These are phyloP conservation scores for Diplocarpon rosae DNA, from an alignment of 2,329 filamentous ascomycete species.

Conservation along the genomic window DNA sequence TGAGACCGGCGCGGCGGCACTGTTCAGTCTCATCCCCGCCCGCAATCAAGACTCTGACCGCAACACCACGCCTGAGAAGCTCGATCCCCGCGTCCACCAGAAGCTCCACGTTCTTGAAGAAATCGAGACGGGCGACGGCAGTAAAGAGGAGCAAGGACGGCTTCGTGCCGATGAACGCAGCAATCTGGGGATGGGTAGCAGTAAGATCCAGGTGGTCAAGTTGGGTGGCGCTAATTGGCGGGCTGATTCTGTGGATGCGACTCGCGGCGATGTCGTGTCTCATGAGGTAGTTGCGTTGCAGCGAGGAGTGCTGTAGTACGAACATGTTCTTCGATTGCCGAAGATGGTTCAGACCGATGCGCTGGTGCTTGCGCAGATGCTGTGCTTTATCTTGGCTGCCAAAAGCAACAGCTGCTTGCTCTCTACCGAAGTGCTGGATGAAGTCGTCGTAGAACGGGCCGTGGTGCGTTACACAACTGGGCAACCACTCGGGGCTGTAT, in stretches of 20 bases:
- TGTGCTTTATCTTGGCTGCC: constrained; percentile 9
- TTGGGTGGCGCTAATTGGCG: constrained; percentile 6
- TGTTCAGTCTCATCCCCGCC: constrained; percentile 6
- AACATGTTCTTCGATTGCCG: constrained; percentile 7
- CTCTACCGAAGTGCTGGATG: constrained; percentile 4
- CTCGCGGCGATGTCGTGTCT: constrained; percentile 6
- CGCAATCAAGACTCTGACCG: constrained; percentile 7
- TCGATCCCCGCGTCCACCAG: constrained; percentile 7
- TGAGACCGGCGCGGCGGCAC: not conserved
- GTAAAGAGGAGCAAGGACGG: constrained; percentile 8
- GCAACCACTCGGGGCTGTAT: constrained; percentile 8
- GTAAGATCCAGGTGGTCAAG: not conserved
- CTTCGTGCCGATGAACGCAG: not conserved
- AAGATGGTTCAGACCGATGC: constrained; percentile 7
- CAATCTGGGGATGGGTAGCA: not conserved
- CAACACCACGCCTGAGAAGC: constrained; percentile 4
- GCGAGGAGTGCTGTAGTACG: constrained; percentile 10
- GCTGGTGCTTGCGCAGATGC: constrained; percentile 8
- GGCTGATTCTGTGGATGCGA: constrained; percentile 9
- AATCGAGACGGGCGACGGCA: constrained; percentile 11
- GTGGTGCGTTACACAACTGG: constrained; percentile 12
- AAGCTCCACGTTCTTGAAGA: constrained; percentile 12
- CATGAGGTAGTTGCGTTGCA: constrained; percentile 11
- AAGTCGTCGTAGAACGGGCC: constrained; percentile 12
- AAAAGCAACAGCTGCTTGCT: constrained; percentile 11